These are phyloP conservation scores for Taphrina flavorubra DNA, from an alignment of 1,139 yeast genomes.

Conservation along the genomic window DNA sequence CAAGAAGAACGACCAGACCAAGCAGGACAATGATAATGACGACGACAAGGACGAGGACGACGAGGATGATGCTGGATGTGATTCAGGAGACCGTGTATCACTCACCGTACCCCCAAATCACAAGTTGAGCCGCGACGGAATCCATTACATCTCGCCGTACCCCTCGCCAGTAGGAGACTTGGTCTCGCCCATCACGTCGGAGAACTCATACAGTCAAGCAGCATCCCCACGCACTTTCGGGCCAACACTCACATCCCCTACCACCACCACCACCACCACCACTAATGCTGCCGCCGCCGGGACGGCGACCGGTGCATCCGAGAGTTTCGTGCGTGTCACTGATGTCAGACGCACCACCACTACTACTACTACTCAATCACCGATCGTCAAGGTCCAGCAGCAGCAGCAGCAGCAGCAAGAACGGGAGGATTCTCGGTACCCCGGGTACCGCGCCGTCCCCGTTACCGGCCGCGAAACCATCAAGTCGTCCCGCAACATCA, in stretches of 20 bases:
- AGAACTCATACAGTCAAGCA: too few relatives aligned
- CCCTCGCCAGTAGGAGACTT: constrained; percentile 6
- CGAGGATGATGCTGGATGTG: background rate
- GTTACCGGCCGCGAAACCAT: background rate
- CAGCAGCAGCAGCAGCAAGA: background rate
- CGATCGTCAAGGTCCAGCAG: background rate
- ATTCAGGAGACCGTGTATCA: background rate
- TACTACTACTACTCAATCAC: too few relatives aligned
- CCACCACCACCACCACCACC: too few relatives aligned
- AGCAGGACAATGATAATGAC: too few relatives aligned
- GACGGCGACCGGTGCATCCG: background rate
- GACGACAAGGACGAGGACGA: too few relatives aligned
- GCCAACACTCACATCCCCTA: too few relatives aligned
- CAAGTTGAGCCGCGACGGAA: constrained; percentile 15
- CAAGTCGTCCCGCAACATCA: background rate
- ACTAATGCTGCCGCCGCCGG: too few relatives aligned
- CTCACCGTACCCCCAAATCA: background rate
- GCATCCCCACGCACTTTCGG: too few relatives aligned
- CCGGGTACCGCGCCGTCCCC: constrained; percentile 8
- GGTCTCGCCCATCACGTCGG: background rate
- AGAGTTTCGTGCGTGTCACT: background rate
- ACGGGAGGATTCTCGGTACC: constrained; percentile 2
- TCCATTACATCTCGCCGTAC: constrained; percentile 24
- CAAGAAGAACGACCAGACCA: background rate
- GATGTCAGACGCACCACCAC: background rate